These are phyloP conservation scores for Nakazawaea wyomingensis DNA, from an alignment of 805 yeast species.

Conservation along the genomic window DNA sequence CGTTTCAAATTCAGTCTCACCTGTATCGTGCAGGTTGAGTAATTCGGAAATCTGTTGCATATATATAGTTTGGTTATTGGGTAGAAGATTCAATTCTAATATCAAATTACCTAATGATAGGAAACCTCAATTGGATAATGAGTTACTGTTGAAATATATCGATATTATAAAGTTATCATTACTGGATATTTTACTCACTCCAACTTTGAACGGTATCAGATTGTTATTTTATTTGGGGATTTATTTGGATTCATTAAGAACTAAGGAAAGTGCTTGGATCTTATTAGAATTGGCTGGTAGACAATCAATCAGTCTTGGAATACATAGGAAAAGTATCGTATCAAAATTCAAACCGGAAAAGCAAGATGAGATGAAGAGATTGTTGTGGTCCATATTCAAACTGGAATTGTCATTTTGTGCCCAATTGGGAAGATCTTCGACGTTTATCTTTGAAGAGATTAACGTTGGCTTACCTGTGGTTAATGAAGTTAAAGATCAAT, in stretches of 20 bases:
- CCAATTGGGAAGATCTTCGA: conserved; percentile 41
- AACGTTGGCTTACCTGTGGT: conserved; percentile 34
- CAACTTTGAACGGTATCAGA: conserved; percentile 40
- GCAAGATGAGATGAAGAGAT: conserved; percentile 34
- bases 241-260: conserved; percentile 38
- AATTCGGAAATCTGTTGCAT: conserved; percentile 37
- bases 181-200: conserved; percentile 38
- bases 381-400: conserved; percentile 42
- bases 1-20: neutral
- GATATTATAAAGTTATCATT: conserved; percentile 37
- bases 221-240: conserved; percentile 36
- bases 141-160: conserved; percentile 27
- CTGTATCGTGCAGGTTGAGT: conserved; percentile 18
- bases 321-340: conserved; percentile 35
- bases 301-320: conserved; percentile 44
- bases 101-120: conserved; percentile 20
- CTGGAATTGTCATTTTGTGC: conserved; percentile 35
- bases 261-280: conserved; percentile 45
- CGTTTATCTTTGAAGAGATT: conserved; percentile 39
- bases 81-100: conserved; percentile 26
- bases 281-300: conserved; percentile 41
- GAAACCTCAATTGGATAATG: conserved; percentile 22
- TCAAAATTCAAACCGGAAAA: conserved; percentile 28
- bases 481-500: conserved; percentile 25
- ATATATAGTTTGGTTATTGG: conserved; percentile 42